Evolutionary conservation across 2,329 filamentous ascomycete genomes (phyloP).

Genomic region (Anthostomella pinea): DNA sequence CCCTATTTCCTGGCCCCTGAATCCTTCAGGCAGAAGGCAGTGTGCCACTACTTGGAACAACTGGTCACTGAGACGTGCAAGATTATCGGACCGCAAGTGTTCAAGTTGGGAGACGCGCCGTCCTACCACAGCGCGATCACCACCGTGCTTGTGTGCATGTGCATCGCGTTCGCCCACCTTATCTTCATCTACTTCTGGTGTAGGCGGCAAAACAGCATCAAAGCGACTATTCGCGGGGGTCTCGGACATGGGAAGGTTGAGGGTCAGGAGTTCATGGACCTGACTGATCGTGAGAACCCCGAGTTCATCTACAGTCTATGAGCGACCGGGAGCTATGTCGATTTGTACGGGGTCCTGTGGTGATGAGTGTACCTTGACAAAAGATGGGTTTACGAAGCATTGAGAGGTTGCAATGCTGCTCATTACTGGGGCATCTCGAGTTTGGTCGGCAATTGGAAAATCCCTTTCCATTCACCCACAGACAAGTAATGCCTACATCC

Average conservation of each 20-base stretch:
- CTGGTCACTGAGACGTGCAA: slow-evolving; percentile 2
- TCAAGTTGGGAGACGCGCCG: slow-evolving; percentile 53
- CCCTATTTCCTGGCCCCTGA: not conserved
- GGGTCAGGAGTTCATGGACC: slow-evolving; percentile 66
- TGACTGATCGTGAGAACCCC: slow-evolving; percentile 64
- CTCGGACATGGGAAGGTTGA: slow-evolving; percentile 59
- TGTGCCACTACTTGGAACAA: too few relatives aligned
- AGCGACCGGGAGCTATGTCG: too few relatives aligned
- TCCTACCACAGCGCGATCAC: slow-evolving; percentile 63
- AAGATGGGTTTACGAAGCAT: too few relatives aligned
- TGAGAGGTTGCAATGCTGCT: too few relatives aligned
- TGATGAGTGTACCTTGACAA: too few relatives aligned
- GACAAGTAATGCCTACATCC: too few relatives aligned
- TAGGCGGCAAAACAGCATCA: slow-evolving; percentile 55
- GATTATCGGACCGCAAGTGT: slow-evolving; percentile 51
- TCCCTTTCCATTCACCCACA: too few relatives aligned
- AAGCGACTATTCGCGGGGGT: slow-evolving; percentile 48
- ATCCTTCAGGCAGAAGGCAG: too few relatives aligned
- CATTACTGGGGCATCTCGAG: too few relatives aligned
- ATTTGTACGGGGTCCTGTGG: too few relatives aligned
- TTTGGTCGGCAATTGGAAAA: too few relatives aligned
- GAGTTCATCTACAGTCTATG: slow-evolving; percentile 61
- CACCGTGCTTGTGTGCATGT: slow-evolving; percentile 59
- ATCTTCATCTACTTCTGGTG: slow-evolving; percentile 64
- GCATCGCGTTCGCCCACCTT: slow-evolving; percentile 50